phyloP scores from a whole-genome alignment of 805 yeast species.

The Cyberlindnera xylosilytica region DNA sequence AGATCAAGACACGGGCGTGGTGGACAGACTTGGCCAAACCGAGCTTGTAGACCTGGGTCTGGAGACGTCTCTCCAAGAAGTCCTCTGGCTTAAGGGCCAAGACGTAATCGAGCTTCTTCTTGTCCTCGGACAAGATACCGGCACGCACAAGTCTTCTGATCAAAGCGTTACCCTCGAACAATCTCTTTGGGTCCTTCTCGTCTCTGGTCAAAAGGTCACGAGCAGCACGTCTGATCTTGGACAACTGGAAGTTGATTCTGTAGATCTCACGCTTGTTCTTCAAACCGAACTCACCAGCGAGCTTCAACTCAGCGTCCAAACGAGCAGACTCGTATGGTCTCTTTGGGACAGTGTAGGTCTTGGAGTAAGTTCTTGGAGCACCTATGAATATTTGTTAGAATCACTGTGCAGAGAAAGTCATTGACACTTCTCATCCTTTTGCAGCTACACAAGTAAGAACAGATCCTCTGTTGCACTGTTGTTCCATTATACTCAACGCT shows the following conservation, averaged over 20 bases:
- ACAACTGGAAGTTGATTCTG: slow-evolving; percentile 99
- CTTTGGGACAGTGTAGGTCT: slow-evolving; percentile 99
- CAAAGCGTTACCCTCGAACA: slow-evolving; percentile 99
- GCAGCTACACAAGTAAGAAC: slow-evolving; percentile 12
- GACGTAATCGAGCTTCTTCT: slow-evolving; percentile 99
- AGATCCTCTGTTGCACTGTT: neutral
- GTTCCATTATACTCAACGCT: slow-evolving; percentile 4
- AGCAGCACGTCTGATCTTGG: slow-evolving; percentile 99
- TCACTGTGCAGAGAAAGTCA: slow-evolving; percentile 1
- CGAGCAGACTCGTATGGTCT: slow-evolving; percentile 99
- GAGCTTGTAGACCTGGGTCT: slow-evolving; percentile 99
- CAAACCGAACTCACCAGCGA: slow-evolving; percentile 99
- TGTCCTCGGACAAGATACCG: slow-evolving; percentile 98
- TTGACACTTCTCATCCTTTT: too few species aligned
- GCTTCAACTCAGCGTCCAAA: slow-evolving; percentile 98
- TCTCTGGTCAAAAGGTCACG: slow-evolving; percentile 99
- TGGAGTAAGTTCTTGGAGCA: slow-evolving; percentile 99
- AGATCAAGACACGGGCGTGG: slow-evolving; percentile 98
- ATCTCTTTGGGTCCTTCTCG: slow-evolving; percentile 99
- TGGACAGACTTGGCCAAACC: slow-evolving; percentile 99
- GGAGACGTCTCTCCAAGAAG: slow-evolving; percentile 99
- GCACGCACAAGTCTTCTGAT: slow-evolving; percentile 99
- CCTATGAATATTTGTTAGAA: slow-evolving; percentile 43
- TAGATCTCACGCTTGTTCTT: slow-evolving; percentile 99
- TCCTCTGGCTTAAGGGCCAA: slow-evolving; percentile 97